phyloP scores from a whole-genome alignment of 2,329 filamentous ascomycete species.

The Ophiostoma fasciatum region DNA sequence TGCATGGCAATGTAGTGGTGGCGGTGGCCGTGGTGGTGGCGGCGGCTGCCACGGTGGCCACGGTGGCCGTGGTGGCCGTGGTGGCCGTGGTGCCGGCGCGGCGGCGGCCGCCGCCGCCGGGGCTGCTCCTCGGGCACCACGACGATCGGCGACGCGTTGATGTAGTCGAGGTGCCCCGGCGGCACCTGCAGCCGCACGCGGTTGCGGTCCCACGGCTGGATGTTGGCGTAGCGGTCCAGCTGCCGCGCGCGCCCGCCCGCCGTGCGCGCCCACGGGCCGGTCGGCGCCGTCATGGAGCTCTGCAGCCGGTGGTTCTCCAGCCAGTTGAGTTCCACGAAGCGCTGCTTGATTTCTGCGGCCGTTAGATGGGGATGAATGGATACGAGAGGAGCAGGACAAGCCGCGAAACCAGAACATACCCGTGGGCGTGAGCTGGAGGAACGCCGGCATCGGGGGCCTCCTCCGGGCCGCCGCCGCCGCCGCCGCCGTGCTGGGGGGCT shows the following conservation, averaged over 20 bases:
- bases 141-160: conserved; percentile 63
- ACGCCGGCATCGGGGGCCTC: conserved; percentile 14
- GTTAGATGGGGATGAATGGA: background rate
- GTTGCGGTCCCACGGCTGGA: conserved; percentile 80
- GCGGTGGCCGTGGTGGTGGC: too few relatives aligned
- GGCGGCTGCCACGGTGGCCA: too few relatives aligned
- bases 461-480: background rate
- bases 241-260: conserved; percentile 35
- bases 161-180: conserved; percentile 58
- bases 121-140: conserved; percentile 26
- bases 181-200: conserved; percentile 69
- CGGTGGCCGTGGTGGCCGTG: too few relatives aligned
- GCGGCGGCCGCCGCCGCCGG: conserved; percentile 18
- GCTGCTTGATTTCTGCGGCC: conserved; percentile 29
- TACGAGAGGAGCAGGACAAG: too few relatives aligned
- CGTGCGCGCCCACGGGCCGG: conserved; percentile 34
- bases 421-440: conserved; percentile 16
- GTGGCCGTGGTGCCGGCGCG: too few relatives aligned
- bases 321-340: conserved; percentile 39
- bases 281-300: conserved; percentile 23
- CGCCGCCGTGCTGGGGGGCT: conserved; percentile 2
- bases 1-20: conserved; percentile 97
- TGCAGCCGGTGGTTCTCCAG: conserved; percentile 34
- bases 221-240: conserved; percentile 78
- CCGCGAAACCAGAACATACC: conserved; percentile 24